Evolutionary conservation across 768 basidiomycete species (phyloP), one percentile per base, ranked within the genome.

Genomic region (Podaxis sp.): DNA sequence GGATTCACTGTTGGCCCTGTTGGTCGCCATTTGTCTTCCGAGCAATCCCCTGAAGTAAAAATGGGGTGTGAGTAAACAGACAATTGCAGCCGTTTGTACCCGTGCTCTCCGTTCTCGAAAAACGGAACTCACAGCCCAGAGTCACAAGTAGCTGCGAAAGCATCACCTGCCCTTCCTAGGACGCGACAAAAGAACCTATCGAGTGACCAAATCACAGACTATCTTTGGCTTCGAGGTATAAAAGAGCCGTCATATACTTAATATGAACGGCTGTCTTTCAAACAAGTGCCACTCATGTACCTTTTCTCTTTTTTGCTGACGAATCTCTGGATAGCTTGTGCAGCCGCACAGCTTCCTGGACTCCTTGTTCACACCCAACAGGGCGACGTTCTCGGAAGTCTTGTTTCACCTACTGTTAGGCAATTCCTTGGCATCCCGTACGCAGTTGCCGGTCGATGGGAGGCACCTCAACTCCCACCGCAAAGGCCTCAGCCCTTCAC

Each of bases 371-470:
- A 62, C 32, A 77, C 76, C 0, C 62, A 64, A 18, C 72, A 75
- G 60, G 76, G 75, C 1, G 58, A 59, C 36, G 74, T 76, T 21
- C 18, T 67, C 50, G 75, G 75, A 2, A 69, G 69, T 2, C 62
- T 69, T 5, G 62, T 62, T 11, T 44, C 62, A 0, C 66, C 70
- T 2, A 66, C 59, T 14, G 74, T 77, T 2, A 71, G 74, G 23
- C 73, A 71, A 46, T 77, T 75, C 56, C 66, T 76, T 6, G 74
- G 74, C 2, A 65, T 74, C 7, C 76, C 74, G 0, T 77, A 68
- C 55, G 76, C 74, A 3, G 66, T 66, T 4, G 76, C 73, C 4
- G 57, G 61, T 16, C 66, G 76, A 23, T 76, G 76, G 76, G 65
- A 70, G 48, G 68, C 70, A 16, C 76, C 76, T 3, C 46, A 32